Percentiles rank a stretch among this genome's conserved stretches.
Conservation (phyloP, 75 land plant genomes). For the Picea sitchensis region DNA sequence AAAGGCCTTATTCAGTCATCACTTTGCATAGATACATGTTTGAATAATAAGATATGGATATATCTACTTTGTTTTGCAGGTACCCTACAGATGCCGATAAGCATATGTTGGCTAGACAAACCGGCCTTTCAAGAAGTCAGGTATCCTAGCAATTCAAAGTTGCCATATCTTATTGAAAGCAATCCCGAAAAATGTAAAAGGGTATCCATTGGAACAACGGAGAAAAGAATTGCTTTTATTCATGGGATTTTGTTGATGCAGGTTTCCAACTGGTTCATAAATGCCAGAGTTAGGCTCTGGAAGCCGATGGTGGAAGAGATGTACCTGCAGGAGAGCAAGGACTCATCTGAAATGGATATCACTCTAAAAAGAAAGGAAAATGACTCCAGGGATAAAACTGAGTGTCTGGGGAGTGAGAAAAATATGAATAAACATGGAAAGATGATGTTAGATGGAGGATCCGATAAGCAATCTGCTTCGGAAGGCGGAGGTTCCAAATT, state of each 20-base stretch:
- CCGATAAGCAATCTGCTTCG: neutral
- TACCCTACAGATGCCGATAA: slow-evolving; percentile 95
- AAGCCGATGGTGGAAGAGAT: slow-evolving; percentile 88
- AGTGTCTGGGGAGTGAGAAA: slow-evolving; percentile 9
- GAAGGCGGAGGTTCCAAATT: slow-evolving; percentile 8
- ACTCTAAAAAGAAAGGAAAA: slow-evolving; percentile 10
- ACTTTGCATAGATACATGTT: neutral
- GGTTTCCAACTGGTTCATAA: slow-evolving; percentile 85
- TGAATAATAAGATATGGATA: neutral
- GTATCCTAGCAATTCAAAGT: slow-evolving; percentile 21
- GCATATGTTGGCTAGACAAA: slow-evolving; percentile 84
- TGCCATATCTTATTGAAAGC: neutral
- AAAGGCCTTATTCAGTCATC: neutral
- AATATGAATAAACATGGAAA: slow-evolving; percentile 6
- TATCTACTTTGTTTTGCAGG: slow-evolving; percentile 32
- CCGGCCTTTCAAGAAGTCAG: slow-evolving; percentile 91
- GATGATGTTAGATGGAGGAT: slow-evolving; percentile 1
- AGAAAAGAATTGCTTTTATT: neutral
- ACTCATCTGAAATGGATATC: slow-evolving; percentile 15
- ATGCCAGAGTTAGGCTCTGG: slow-evolving; percentile 78
- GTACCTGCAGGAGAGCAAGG: slow-evolving; percentile 45
- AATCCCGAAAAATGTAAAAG: neutral
- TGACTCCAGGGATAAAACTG: slow-evolving; percentile 10
- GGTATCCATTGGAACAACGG: neutral
- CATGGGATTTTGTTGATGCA: slow-evolving; percentile 10